Percentiles rank a stretch among this genome's conserved stretches.
Conservation (phyloP, 2,329 filamentous ascomycete genomes). For the Coniochaeta sp. region DNA sequence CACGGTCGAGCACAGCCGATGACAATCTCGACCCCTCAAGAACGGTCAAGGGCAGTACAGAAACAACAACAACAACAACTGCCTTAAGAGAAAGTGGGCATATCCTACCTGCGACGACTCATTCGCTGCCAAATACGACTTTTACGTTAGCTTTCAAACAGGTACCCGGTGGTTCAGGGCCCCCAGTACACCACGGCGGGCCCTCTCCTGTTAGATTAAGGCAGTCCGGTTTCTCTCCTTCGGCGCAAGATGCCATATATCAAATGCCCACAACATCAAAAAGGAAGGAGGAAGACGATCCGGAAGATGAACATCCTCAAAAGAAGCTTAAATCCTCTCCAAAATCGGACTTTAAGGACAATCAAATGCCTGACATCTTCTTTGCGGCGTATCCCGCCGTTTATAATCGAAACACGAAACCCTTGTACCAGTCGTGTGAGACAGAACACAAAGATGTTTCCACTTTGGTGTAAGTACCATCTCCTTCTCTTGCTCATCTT, state of each 20-base stretch:
- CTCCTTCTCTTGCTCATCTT: neutral
- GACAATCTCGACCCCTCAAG: neutral
- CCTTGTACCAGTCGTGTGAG: slow-evolving; percentile 23
- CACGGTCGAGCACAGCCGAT: neutral
- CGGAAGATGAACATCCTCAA: slow-evolving; percentile 4
- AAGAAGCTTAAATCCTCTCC: slow-evolving; percentile 12
- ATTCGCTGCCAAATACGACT: neutral
- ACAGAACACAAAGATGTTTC: slow-evolving; percentile 23
- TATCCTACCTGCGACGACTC: neutral
- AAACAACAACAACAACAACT: neutral
- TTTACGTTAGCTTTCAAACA: neutral
- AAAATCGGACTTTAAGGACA: slow-evolving; percentile 14
- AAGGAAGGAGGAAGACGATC: neutral
- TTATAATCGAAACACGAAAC: slow-evolving; percentile 15
- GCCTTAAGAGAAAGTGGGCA: neutral
- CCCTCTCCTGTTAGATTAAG: neutral
- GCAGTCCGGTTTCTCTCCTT: neutral
- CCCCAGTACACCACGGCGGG: neutral
- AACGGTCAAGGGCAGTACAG: neutral
- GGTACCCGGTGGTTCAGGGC: neutral
- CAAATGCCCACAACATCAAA: neutral
- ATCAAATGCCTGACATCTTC: slow-evolving; percentile 18
- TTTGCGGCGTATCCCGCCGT: slow-evolving; percentile 18
- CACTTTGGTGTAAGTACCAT: slow-evolving; percentile 21
- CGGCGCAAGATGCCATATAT: neutral